Conservation (phyloP, 2,329 filamentous ascomycete genomes). For the Apiospora kogelbergensis region DNA sequence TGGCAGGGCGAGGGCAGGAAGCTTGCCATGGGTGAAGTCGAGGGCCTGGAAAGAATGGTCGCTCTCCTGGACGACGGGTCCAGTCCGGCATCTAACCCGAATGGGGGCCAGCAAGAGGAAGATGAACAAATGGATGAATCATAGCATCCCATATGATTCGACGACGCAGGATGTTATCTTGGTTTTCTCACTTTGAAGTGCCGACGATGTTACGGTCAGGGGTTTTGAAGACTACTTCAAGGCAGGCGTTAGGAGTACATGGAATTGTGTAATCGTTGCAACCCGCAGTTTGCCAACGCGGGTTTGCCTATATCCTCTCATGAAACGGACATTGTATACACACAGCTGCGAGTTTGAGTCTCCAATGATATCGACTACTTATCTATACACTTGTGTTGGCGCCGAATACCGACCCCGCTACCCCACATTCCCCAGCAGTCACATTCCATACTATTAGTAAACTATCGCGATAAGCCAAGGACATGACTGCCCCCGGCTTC, state of each 20-base stretch:
- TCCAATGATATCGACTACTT: too few species aligned
- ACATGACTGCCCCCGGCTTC: not conserved
- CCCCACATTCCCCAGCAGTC: not conserved
- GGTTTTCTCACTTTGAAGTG: not conserved
- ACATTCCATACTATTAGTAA: conserved; percentile 1
- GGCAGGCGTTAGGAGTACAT: not conserved
- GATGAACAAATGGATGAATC: conserved; percentile 28
- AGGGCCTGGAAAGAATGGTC: conserved; percentile 54
- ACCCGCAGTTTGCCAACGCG: not conserved
- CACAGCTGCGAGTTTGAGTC: not conserved
- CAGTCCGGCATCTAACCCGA: not conserved
- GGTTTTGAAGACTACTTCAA: not conserved
- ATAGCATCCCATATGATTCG: conserved; percentile 14
- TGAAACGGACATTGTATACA: not conserved
- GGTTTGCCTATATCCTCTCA: not conserved
- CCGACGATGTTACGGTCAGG: not conserved
- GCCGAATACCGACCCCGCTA: conserved; percentile 1
- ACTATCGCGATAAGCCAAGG: conserved; percentile 6
- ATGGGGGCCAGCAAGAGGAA: not conserved
- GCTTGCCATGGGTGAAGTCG: conserved; percentile 53
- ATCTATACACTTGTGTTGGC: not conserved
- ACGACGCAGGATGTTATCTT: not conserved
- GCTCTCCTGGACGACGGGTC: conserved; percentile 40
- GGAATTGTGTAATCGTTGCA: not conserved
- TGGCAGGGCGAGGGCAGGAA: conserved; percentile 57